Evolutionary conservation across 73 alveolate species (phyloP), one percentile per base, ranked within the genome.

Genomic region (Paramecium sonneborni): DNA sequence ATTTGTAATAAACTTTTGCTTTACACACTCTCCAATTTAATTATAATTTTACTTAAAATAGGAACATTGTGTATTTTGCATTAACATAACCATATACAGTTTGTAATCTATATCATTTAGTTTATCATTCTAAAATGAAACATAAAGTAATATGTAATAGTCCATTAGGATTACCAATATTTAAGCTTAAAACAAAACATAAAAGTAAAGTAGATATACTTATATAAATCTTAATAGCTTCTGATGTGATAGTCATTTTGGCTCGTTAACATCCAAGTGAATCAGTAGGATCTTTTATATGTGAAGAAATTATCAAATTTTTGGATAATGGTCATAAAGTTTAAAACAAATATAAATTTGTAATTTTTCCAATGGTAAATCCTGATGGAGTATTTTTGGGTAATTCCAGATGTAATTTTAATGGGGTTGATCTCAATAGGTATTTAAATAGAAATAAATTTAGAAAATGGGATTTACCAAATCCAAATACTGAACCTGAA

Each of bases 261-360:
- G 98, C 97, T 2, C 41, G 98, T 15, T 93, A 92, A 46, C 98
- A 95, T 72, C 98, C 98, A n/a, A 96, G 98, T 3, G 98, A 95
- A 70, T 93, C 98, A 2, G 97, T 95, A 2, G 95, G 98, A 3
- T 84, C 92, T 34, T 84, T 14, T 8, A 26, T 84, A 26, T 52
- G 84, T 26, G 44, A 84, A 84, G 92, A 57, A 11, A 7, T 84
- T 44, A 84, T 84, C 39, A 52, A 37, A 20, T 84, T 84, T 5
- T 21, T 84, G 5, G 20, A 68, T 6, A 96, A 12, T 56, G 18
- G 85, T 7, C 85, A 68, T 68, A 6, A 68, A 68, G 23, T 68
- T 18, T 24, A 23, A 68, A 23, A 56, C 9, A 12, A 56, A 56
- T 56, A 56, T 56, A 12, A n/a, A 10, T 56, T 6, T n/a, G 44